These are phyloP conservation scores for Gentiana dahurica DNA, from an alignment of 257 asterid species.

Conservation along the genomic window DNA sequence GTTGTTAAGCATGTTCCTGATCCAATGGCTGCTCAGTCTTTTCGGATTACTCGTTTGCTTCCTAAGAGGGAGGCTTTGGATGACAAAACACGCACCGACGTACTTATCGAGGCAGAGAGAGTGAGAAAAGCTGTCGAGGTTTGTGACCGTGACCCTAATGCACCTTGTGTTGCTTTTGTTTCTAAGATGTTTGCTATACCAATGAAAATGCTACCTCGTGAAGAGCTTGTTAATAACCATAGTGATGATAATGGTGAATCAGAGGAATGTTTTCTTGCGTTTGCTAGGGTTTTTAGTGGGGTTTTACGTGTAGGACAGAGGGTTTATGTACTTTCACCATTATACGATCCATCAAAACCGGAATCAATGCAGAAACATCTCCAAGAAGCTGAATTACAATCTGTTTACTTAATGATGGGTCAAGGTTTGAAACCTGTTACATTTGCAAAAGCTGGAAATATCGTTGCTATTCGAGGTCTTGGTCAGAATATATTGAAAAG, in stretches of 20 bases:
- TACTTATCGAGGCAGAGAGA: slow-evolving; percentile 52
- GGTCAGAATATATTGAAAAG: slow-evolving; percentile 84
- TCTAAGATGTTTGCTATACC: slow-evolving; percentile 96
- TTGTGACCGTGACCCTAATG: slow-evolving; percentile 57
- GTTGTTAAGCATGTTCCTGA: slow-evolving; percentile 67
- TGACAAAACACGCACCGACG: slow-evolving; percentile 29
- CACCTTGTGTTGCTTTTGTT: slow-evolving; percentile 82
- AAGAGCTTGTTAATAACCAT: slow-evolving; percentile 29
- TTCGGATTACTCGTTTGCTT: slow-evolving; percentile 63
- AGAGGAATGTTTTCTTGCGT: slow-evolving; percentile 93
- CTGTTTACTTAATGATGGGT: slow-evolving; percentile 89
- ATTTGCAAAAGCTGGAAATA: slow-evolving; percentile 73
- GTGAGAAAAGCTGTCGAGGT: slow-evolving; percentile 68
- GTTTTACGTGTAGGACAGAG: slow-evolving; percentile 61
- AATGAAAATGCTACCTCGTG: slow-evolving; percentile 79
- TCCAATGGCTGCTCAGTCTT: slow-evolving; percentile 68
- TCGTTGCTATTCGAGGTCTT: slow-evolving; percentile 88
- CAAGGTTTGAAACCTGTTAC: slow-evolving; percentile 78
- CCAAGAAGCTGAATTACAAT: slow-evolving; percentile 68
- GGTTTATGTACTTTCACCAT: slow-evolving; percentile 71
- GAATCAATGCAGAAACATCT: slow-evolving; percentile 72
- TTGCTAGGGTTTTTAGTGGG: slow-evolving; percentile 93
- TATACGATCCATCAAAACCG: slow-evolving; percentile 64
- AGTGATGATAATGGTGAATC: slow-evolving; percentile 41
- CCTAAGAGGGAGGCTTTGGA: slow-evolving; percentile 53